Percentiles rank a stretch among this genome's conserved stretches.
phyloP scores from a whole-genome alignment of 345 rosid genomes.

The Brassica carinata region DNA sequence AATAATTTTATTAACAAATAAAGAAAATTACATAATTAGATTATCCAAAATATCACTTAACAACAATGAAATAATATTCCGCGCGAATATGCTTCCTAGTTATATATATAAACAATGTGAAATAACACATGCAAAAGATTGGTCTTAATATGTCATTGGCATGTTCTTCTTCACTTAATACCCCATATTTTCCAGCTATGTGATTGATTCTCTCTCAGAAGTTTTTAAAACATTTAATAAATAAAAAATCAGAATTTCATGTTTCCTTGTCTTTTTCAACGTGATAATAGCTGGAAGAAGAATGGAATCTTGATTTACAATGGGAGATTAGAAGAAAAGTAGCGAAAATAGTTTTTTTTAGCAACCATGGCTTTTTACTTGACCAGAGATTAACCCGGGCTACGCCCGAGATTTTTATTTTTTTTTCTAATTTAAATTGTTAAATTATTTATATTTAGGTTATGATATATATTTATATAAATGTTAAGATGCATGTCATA shows the following conservation, averaged over 20 bases:
- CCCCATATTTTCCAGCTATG: neutral
- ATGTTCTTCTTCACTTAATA: neutral
- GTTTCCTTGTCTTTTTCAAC: conserved; percentile 23
- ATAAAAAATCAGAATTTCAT: neutral
- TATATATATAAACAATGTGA: conserved; percentile 11
- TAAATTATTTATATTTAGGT: no score
- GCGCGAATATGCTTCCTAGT: no score
- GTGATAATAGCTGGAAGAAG: conserved; percentile 24
- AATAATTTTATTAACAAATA: no score
- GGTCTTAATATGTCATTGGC: conserved; percentile 31
- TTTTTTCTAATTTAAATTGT: no score
- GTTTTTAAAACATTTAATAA: neutral
- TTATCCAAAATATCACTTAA: no score
- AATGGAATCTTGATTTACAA: conserved; percentile 7
- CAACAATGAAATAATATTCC: no score
- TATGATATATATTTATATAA: no score
- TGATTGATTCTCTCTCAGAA: neutral
- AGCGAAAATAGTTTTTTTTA: neutral
- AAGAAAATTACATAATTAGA: no score
- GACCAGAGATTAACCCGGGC: neutral
- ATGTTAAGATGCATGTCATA: no score
- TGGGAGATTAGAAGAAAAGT: conserved; percentile 15
- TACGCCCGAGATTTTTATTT: no score
- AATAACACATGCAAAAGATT: conserved; percentile 38
- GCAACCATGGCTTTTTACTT: neutral